Percentiles rank a stretch among this genome's conserved stretches.
Conservation (phyloP, 202 grass and related monocot genomes). For the Carex arenaria region DNA sequence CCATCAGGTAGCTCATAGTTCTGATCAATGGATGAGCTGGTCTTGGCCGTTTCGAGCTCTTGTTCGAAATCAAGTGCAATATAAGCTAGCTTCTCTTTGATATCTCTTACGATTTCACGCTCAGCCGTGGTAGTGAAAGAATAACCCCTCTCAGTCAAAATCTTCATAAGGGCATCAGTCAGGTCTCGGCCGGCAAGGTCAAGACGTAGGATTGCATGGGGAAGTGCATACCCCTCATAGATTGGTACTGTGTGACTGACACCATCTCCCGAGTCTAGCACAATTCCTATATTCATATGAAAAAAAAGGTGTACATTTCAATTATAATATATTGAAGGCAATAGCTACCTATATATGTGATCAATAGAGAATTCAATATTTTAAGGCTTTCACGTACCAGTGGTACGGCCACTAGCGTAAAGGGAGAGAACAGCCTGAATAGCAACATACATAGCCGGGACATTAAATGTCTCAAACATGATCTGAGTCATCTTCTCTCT, state of each 20-base stretch:
- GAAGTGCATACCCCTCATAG: constrained; percentile 85
- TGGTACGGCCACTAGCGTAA: constrained; percentile 81
- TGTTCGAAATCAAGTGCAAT: constrained; percentile 70
- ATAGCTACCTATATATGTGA: neutral
- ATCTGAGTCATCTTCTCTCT: constrained; percentile 97
- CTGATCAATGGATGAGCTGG: constrained; percentile 74
- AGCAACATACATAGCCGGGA: constrained; percentile 86
- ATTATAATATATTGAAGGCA: neutral
- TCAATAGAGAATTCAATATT: neutral
- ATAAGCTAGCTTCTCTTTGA: constrained; percentile 85
- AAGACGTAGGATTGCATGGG: constrained; percentile 81
- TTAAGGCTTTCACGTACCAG: constrained; percentile 41
- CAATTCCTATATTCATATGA: constrained; percentile 44
- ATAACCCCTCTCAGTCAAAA: constrained; percentile 79
- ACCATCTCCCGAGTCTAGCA: constrained; percentile 85
- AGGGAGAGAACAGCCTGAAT: constrained; percentile 86
- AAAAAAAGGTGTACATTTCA: neutral
- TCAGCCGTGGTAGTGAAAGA: constrained; percentile 80
- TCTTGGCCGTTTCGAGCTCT: constrained; percentile 76
- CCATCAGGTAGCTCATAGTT: constrained; percentile 84
- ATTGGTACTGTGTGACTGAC: constrained; percentile 89
- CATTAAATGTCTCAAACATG: constrained; percentile 88
- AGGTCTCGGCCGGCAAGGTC: constrained; percentile 84
- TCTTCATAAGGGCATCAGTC: constrained; percentile 87
- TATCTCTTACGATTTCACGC: constrained; percentile 90